Evolutionary conservation across 345 rosid species (phyloP), one percentile per base, ranked within the genome.

Genomic region (Carallia brachiata): DNA sequence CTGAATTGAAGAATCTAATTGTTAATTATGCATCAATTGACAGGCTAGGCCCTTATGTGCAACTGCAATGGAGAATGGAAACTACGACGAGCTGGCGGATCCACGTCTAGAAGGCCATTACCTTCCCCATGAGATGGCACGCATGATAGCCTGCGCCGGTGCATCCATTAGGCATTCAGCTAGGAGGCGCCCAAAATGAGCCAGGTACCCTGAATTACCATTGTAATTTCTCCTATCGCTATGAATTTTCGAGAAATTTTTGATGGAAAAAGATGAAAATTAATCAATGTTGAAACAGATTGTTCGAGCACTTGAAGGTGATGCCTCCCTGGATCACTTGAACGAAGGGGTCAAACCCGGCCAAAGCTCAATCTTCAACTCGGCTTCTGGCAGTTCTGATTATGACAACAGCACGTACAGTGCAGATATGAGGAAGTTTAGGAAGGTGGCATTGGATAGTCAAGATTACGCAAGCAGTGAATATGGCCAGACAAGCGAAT

Each of bases 171-270:
- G 95, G 61, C 96, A 88, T 57, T 89, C 96, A 19, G 84, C 91
- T 4, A 77, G 85, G 65, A 84, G 86, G 77, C 72, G 98, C 13
- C 95, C 98, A 8, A 90, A 73, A 88, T 94, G 96, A 85, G 97
- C 80, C 98, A 88, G 86, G 97, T 93, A 70, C 6, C 28, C 17
- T 7, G 23, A 16, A 40, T 40, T 10, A 40, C 48, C 16, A 44
- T 44, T 12, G 17, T 44, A 1, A 44, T 57, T 48, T 53, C 9
- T 19, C 1, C 50, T 44, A 15, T 1, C 16, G 2, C 12, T 13
- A 13, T 44, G 50, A 44, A 44, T 44, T 44, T 44, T 44, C 50
- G 3, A 44, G 0, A 12, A 12, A 3, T 44, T 44, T 13, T 44
- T 44, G 4, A 44, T 12, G 50, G 50, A 16, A 44, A 23, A 44